Conservation (phyloP, 78 protist genomes). For the Cavenderia fasciculata region DNA sequence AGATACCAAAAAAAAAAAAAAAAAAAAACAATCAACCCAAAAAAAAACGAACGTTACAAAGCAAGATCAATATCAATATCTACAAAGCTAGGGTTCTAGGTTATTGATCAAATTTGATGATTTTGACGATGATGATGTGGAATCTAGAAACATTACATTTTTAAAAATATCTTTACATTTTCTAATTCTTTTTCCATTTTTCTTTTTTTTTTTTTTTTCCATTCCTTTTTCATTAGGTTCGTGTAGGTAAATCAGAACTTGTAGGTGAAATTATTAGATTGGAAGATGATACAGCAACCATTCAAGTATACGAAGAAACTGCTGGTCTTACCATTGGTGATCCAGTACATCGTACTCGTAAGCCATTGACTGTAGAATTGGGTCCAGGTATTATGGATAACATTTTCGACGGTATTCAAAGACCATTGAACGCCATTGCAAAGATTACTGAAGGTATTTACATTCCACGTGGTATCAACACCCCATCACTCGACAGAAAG, state of each 20-base stretch:
- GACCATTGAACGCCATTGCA: constrained; percentile 97
- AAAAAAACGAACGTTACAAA: too few species aligned
- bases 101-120: too few species aligned
- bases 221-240: constrained; percentile 91
- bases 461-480: constrained; percentile 98
- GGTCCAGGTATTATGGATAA: constrained; percentile 99
- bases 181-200: too few species aligned
- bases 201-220: too few species aligned
- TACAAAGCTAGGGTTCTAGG: too few species aligned
- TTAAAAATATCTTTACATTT: too few species aligned
- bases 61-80: too few species aligned
- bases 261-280: constrained; percentile 99
- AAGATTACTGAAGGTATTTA: constrained; percentile 90
- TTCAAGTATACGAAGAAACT: constrained; percentile 99
- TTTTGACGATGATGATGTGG: too few species aligned
- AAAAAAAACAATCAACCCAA: too few species aligned
- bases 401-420: constrained; percentile 99
- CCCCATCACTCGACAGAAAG: constrained; percentile 89
- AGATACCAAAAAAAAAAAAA: too few species aligned
- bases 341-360: constrained; percentile 97
- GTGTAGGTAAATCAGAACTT: constrained; percentile 96
- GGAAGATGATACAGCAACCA: constrained; percentile 99
- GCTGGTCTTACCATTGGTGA: constrained; percentile 99
- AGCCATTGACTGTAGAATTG: constrained; percentile 99
- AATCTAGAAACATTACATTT: too few species aligned